A percentile compares a stretch with the other conserved stretches of the same genome.
phyloP scores from a whole-genome alignment of 2,329 filamentous ascomycete species.

The Paecilomyces formosus region DNA sequence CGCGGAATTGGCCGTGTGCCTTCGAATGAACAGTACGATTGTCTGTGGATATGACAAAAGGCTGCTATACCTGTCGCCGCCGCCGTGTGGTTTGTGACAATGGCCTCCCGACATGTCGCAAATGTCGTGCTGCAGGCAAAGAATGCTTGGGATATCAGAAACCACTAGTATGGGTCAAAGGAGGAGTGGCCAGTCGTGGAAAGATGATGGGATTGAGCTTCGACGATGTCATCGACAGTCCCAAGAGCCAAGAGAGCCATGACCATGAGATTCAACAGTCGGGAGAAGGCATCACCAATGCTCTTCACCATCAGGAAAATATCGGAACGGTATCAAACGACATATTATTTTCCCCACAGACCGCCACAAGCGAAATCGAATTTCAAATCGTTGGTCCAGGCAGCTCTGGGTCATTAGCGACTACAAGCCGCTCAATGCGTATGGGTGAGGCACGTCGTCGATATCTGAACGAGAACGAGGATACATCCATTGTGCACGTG shows the following conservation, averaged over 20 bases:
- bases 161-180: slow-evolving; percentile 36
- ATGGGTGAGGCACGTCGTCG: background rate
- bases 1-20: background rate
- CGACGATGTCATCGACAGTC: slow-evolving; percentile 24
- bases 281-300: background rate
- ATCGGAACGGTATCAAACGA: background rate
- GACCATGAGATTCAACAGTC: background rate
- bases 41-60: slow-evolving; percentile 28
- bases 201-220: slow-evolving; percentile 49
- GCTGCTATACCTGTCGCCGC: slow-evolving; percentile 38
- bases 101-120: slow-evolving; percentile 33
- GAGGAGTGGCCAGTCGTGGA: slow-evolving; percentile 36
- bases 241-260: background rate
- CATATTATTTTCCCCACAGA: background rate
- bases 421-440: background rate
- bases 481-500: slow-evolving; percentile 9
- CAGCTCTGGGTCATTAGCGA: background rate
- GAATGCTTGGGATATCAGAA: slow-evolving; percentile 38
- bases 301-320: slow-evolving; percentile 6
- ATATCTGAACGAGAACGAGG: background rate
- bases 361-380: background rate
- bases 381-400: background rate
- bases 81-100: slow-evolving; percentile 38
- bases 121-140: slow-evolving; percentile 35
- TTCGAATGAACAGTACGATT: background rate